Conservation (phyloP, 345 rosid genomes). For the Populus pruinosa region DNA sequence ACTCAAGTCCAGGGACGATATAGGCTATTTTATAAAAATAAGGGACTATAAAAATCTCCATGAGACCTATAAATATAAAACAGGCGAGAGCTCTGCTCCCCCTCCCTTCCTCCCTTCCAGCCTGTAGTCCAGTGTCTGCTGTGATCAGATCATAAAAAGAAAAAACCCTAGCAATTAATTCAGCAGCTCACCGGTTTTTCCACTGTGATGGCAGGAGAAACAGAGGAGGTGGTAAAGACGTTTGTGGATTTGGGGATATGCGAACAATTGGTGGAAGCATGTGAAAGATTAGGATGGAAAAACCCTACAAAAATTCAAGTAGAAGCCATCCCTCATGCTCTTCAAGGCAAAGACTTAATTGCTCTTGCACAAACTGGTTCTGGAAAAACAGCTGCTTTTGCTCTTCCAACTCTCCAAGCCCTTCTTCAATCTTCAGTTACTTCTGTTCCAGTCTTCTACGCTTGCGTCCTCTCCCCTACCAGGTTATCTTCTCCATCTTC, state of each 20-base stretch:
- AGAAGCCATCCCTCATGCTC: slow-evolving; percentile 80
- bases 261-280: slow-evolving; percentile 65
- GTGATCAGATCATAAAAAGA: too few relatives aligned
- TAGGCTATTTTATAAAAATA: too few relatives aligned
- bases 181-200: too few relatives aligned
- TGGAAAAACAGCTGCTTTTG: slow-evolving; percentile 95
- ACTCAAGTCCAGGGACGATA: too few relatives aligned
- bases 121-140: too few relatives aligned
- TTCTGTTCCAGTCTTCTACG: slow-evolving; percentile 71
- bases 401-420: slow-evolving; percentile 79
- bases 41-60: too few relatives aligned
- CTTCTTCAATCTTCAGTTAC: slow-evolving; percentile 58
- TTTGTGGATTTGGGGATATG: slow-evolving; percentile 70
- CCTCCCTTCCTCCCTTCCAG: too few relatives aligned
- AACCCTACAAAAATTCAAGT: slow-evolving; percentile 77
- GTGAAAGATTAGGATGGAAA: slow-evolving; percentile 70
- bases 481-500: slow-evolving; percentile 36
- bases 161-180: too few relatives aligned
- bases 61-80: too few relatives aligned
- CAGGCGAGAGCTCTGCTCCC: too few relatives aligned
- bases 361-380: slow-evolving; percentile 95
- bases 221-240: slow-evolving; percentile 49
- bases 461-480: slow-evolving; percentile 88
- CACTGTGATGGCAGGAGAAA: slow-evolving; percentile 25
- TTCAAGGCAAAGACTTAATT: slow-evolving; percentile 89